phyloP scores from a whole-genome alignment of 2,329 filamentous ascomycete genomes.

The Zymoseptoria brevis region DNA sequence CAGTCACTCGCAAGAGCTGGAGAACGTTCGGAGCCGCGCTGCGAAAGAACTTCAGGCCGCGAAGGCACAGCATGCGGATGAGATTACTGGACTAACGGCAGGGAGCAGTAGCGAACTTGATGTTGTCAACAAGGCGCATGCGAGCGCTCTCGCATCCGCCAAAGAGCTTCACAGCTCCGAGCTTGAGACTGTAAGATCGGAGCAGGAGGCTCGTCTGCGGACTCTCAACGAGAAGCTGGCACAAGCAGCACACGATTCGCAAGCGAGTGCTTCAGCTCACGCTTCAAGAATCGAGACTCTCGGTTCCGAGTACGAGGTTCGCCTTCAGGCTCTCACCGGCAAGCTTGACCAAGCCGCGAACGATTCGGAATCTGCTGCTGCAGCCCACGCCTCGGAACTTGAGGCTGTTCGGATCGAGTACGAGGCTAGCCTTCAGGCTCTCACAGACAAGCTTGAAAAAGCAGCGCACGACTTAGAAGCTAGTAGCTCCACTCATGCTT shows the following conservation, averaged over 20 bases:
- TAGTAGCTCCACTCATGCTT: not conserved
- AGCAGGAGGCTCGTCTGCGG: conserved; percentile 4
- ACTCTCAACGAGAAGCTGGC: conserved; percentile 4
- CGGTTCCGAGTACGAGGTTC: conserved; percentile 1
- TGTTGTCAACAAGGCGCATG: conserved; percentile 6
- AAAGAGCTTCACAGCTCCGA: conserved; percentile 3
- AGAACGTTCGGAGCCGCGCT: not conserved
- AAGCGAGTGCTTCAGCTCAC: conserved; percentile 1
- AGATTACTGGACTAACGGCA: not conserved
- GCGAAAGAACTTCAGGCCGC: conserved; percentile 1
- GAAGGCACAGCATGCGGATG: conserved; percentile 1
- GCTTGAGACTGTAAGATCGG: conserved; percentile 3
- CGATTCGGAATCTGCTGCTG: conserved; percentile 3
- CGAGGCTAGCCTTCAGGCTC: not conserved
- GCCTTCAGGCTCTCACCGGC: not conserved
- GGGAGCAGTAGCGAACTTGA: not conserved
- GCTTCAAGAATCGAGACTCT: conserved; percentile 4
- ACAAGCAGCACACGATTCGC: conserved; percentile 3
- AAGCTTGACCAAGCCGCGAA: conserved; percentile 1
- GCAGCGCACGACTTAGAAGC: conserved; percentile 4
- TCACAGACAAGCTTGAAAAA: conserved; percentile 3
- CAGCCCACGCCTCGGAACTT: not conserved
- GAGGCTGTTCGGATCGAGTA: not conserved
- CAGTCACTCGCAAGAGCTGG: conserved; percentile 1
- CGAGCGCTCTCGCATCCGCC: not conserved